Conservation (phyloP, 495 filamentous ascomycete genomes). For the Hypoxylon cercidicola region DNA sequence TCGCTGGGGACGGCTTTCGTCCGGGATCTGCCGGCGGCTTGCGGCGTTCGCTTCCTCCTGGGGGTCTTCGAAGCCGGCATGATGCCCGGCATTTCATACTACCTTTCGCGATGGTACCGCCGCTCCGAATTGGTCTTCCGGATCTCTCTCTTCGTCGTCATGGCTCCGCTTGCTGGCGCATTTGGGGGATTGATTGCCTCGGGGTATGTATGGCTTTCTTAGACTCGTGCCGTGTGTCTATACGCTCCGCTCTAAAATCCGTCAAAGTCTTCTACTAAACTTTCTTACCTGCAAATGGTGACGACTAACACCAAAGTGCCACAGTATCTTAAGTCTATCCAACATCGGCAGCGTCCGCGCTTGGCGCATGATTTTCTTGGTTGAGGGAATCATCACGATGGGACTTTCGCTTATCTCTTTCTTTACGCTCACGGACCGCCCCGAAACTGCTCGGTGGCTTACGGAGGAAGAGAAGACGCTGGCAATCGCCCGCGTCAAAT, state of each 20-base stretch:
- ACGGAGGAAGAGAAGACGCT: conserved; percentile 64
- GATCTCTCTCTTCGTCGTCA: conserved; percentile 78
- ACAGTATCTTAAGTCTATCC: conserved; percentile 61
- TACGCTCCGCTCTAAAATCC: no score
- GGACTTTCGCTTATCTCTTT: conserved; percentile 62
- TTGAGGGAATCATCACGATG: conserved; percentile 72
- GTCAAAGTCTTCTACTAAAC: no score
- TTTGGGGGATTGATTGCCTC: conserved; percentile 77
- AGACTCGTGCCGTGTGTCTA: background rate
- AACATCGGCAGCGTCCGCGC: conserved; percentile 58
- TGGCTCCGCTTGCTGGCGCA: conserved; percentile 74
- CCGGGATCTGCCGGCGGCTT: conserved; percentile 48
- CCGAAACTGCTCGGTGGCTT: conserved; percentile 69
- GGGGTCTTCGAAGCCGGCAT: conserved; percentile 76
- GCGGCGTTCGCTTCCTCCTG: conserved; percentile 64
- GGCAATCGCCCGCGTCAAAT: conserved; percentile 65
- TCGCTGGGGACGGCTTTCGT: conserved; percentile 57
- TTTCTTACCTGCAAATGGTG: background rate
- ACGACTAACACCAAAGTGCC: conserved; percentile 13
- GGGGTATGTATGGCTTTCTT: conserved; percentile 40
- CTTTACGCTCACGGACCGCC: conserved; percentile 68
- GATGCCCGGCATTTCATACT: conserved; percentile 79
- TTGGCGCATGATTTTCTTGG: conserved; percentile 75
- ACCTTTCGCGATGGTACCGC: conserved; percentile 76
- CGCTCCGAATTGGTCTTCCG: conserved; percentile 74